Conservation (phyloP, 345 rosid genomes). For the Boechera retrofracta region DNA sequence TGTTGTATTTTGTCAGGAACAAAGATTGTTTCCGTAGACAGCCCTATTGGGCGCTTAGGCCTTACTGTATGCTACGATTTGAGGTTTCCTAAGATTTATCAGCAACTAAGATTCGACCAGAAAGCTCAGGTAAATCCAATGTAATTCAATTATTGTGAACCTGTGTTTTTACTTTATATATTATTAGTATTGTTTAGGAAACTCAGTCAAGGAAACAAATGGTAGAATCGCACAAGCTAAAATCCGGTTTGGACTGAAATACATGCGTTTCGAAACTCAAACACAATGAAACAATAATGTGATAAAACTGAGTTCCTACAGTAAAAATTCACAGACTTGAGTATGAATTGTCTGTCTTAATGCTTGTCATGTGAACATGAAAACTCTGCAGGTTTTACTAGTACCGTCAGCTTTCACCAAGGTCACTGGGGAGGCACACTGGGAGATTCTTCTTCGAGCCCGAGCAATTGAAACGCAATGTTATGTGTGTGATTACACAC, state of each 20-base stretch:
- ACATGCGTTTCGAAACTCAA: neutral
- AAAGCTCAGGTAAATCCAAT: conserved; percentile 64
- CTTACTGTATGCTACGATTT: conserved; percentile 87
- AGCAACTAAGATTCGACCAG: conserved; percentile 80
- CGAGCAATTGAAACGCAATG: conserved; percentile 96
- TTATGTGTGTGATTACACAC: conserved; percentile 59
- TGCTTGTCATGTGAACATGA: conserved; percentile 2
- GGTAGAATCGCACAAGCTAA: neutral
- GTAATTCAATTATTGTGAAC: neutral
- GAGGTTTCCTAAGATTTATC: conserved; percentile 92
- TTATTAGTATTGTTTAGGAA: neutral
- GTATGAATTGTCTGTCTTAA: neutral
- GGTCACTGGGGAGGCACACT: conserved; percentile 90
- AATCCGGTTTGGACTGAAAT: neutral
- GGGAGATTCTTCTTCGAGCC: conserved; percentile 95
- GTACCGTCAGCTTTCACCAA: conserved; percentile 92
- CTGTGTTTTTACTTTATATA: neutral
- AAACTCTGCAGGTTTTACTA: conserved; percentile 63
- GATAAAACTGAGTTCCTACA: conserved; percentile 5
- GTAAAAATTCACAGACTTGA: neutral
- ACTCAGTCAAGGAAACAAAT: neutral
- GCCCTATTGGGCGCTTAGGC: conserved; percentile 86
- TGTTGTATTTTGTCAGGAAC: conserved; percentile 54
- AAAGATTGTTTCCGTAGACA: conserved; percentile 71
- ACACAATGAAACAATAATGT: conserved; percentile 6